These are phyloP conservation scores for Gossypium herbaceum DNA, from an alignment of 345 rosid genomes.

Conservation along the genomic window DNA sequence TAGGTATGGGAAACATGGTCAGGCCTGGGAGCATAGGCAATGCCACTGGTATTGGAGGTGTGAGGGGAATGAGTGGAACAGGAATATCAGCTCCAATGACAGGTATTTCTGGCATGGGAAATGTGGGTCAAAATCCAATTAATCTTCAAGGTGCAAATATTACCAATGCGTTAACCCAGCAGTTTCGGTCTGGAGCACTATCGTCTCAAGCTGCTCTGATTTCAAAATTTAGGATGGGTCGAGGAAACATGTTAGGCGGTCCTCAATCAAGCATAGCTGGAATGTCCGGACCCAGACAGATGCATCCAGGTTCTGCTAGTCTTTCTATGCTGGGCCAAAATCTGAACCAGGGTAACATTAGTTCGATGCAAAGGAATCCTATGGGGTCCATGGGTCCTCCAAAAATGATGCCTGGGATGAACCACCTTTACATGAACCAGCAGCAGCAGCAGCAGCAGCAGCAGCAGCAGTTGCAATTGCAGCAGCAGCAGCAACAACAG, in stretches of 20 bases:
- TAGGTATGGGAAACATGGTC: constrained; percentile 57
- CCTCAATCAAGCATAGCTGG: constrained; percentile 66
- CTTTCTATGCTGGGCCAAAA: constrained; percentile 59
- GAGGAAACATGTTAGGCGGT: constrained; percentile 40
- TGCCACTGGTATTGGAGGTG: constrained; percentile 58
- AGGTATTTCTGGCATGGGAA: constrained; percentile 48
- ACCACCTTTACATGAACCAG: constrained; percentile 52
- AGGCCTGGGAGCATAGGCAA: constrained; percentile 60
- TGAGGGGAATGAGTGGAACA: constrained; percentile 62
- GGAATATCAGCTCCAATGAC: constrained; percentile 75
- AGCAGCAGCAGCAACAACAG: constrained; percentile 16
- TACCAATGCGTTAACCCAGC: constrained; percentile 53
- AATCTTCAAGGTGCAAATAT: constrained; percentile 49
- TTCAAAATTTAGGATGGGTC: constrained; percentile 34
- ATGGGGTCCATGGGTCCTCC: constrained; percentile 89
- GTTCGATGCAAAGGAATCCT: constrained; percentile 50
- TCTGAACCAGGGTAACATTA: constrained; percentile 58
- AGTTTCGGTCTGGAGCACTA: constrained; percentile 44
- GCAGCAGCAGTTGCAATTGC: constrained; percentile 19
- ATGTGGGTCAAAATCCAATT: constrained; percentile 62
- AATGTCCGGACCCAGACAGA: constrained; percentile 59
- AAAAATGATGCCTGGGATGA: constrained; percentile 66
- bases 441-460: constrained; percentile 37
- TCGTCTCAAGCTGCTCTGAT: constrained; percentile 22
- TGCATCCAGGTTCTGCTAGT: constrained; percentile 56